A percentile compares a stretch with the other conserved stretches of the same genome.
These are phyloP conservation scores for Fusarium odoratissimum DNA, from an alignment of 2,329 filamentous ascomycete genomes.

Conservation along the genomic window DNA sequence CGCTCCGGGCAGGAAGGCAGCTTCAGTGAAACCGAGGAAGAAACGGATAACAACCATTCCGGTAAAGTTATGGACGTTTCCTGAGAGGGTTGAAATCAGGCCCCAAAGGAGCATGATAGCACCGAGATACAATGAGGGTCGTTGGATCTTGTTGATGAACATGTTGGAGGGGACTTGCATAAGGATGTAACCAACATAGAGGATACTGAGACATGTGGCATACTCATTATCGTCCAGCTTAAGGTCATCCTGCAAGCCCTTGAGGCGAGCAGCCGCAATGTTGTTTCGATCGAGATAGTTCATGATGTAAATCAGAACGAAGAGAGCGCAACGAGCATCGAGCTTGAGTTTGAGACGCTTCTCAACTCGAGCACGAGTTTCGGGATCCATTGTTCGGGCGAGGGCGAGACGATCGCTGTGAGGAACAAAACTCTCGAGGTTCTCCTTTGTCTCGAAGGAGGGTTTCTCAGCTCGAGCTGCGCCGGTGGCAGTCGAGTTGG, in stretches of 20 bases:
- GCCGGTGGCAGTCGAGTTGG: not conserved
- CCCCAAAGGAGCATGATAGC: slow-evolving; percentile 70
- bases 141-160: slow-evolving; percentile 64
- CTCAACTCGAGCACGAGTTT: slow-evolving; percentile 60
- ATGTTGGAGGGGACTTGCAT: slow-evolving; percentile 72
- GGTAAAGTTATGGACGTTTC: slow-evolving; percentile 62
- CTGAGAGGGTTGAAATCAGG: slow-evolving; percentile 68
- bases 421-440: not conserved
- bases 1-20: slow-evolving; percentile 73
- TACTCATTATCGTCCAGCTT: slow-evolving; percentile 68
- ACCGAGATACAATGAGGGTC: slow-evolving; percentile 64
- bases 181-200: slow-evolving; percentile 74
- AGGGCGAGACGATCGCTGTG: not conserved
- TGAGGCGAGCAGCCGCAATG: slow-evolving; percentile 73
- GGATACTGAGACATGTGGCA: slow-evolving; percentile 70
- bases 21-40: slow-evolving; percentile 71
- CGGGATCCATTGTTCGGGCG: slow-evolving; percentile 1
- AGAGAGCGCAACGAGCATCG: slow-evolving; percentile 74
- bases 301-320: slow-evolving; percentile 79
- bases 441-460: slow-evolving; percentile 3
- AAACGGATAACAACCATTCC: slow-evolving; percentile 68
- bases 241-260: slow-evolving; percentile 72
- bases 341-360: slow-evolving; percentile 76
- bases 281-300: slow-evolving; percentile 79
- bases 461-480: slow-evolving; percentile 1